Base-by-base conservation (phyloP, 176 grass and related monocot species). In the Saccharum officinarum region DNA sequence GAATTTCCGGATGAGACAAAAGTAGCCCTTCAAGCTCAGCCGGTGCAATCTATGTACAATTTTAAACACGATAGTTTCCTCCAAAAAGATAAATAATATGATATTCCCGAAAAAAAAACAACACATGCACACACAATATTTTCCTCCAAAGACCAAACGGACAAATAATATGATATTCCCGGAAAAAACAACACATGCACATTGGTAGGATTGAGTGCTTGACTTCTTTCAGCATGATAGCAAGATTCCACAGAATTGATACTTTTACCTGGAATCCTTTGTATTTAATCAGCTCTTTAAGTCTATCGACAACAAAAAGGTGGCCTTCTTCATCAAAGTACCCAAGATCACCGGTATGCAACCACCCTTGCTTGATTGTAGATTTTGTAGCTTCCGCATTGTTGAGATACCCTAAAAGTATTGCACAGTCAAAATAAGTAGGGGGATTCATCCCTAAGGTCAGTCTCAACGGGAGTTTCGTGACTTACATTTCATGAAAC, bases 241-340 rank as follows among this genome's bases (percentile, higher is more conserved):
- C 23, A 42, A 82, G 61, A 79, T 20, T 23, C 4, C 33, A 26
- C 2, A 23, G 76, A n/a, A 7, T 17, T 22, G 3, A 33, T 10
- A 76, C 40, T 38, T 9, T 73, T 95, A 98, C 91, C 93, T 95
- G 96, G 73, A 89, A 95, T 80, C 96, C 96, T 86, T 95, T 95
- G 89, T 90, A 98, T 73, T 95, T 98, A 74, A 98, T 98, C 72
- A 98, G 86, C 82, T 95, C 96, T 92, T 98, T 95, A 46, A 98
- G 93, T 38, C 96, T 90, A 78, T 98, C 96, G 39, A 98, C 91
- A 79, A 98, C 93, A 79, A 86, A 94, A 94, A 95, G 85, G 28
- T 89, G 91, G 16, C 96, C 96, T 37, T 63, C 75, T 45, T 83
- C 86, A 54, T 95, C 87, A 78, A 98, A 86, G 78, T 95, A 95